Evolutionary conservation across 768 basidiomycete species (phyloP).

Genomic region (Botryobasidium botryosum): DNA sequence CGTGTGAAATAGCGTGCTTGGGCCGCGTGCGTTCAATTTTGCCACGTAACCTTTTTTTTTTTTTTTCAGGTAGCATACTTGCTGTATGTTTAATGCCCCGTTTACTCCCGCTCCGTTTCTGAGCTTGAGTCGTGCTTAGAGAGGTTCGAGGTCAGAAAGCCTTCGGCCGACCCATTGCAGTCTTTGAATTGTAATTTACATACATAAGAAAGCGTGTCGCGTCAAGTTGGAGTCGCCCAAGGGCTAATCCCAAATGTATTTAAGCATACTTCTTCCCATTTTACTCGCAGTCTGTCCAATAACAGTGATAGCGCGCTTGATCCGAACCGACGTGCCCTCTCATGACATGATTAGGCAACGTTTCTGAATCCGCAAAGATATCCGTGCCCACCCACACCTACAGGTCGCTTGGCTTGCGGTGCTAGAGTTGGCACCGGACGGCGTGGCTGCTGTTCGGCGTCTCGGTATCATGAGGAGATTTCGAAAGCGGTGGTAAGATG

Average conservation of each 20-base stretch:
- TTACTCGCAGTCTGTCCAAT: conserved; percentile 66
- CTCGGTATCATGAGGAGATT: neutral
- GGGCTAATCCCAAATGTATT: too few relatives aligned
- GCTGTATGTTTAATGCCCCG: too few relatives aligned
- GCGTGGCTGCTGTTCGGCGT: too few relatives aligned
- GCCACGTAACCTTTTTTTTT: too few relatives aligned
- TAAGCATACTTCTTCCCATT: too few relatives aligned
- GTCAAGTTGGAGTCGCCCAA: too few relatives aligned
- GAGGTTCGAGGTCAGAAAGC: conserved; percentile 83
- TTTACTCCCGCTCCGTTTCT: too few relatives aligned
- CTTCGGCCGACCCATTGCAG: conserved; percentile 43
- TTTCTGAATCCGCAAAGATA: conserved; percentile 44
- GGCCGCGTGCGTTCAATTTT: too few relatives aligned
- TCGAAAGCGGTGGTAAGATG: neutral
- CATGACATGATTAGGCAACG: conserved; percentile 63
- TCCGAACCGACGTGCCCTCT: conserved; percentile 64
- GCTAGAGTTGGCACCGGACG: conserved; percentile 12
- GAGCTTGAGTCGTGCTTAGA: too few relatives aligned
- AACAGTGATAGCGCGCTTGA: conserved; percentile 72
- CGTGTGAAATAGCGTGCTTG: too few relatives aligned
- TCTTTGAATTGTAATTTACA: conserved; percentile 73
- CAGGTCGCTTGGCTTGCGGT: conserved; percentile 21
- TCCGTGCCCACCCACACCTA: conserved; percentile 49
- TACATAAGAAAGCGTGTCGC: too few relatives aligned
- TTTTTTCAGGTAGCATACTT: too few relatives aligned